phyloP scores from a whole-genome alignment of 1,284 basidiomycete species.

The Ustilago shanxiensis region DNA sequence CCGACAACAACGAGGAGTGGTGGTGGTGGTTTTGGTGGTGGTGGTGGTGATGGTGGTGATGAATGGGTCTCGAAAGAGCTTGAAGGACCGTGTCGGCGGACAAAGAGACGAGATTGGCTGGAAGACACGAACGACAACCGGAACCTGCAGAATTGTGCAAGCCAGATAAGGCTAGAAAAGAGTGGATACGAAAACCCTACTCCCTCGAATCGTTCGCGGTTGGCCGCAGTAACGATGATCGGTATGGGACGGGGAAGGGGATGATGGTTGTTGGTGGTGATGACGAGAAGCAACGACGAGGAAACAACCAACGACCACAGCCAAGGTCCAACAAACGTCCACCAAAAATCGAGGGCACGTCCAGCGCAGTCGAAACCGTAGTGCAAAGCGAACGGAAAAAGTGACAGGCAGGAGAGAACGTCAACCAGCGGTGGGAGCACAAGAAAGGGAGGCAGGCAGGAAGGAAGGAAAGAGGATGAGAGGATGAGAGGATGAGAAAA shows the following conservation, averaged over 20 bases:
- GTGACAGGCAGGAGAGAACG: background rate
- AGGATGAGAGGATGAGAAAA: background rate
- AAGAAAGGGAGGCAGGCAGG: background rate
- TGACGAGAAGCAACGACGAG: conserved; percentile 7
- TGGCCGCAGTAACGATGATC: conserved; percentile 17
- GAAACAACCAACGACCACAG: background rate
- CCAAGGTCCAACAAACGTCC: background rate
- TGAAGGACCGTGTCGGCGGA: background rate
- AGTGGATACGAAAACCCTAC: background rate
- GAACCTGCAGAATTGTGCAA: background rate
- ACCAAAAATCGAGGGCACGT: background rate
- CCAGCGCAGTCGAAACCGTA: conserved; percentile 2
- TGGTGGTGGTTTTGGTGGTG: no score
- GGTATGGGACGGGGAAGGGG: background rate
- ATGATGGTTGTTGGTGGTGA: background rate
- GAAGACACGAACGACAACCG: background rate
- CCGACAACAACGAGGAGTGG: background rate
- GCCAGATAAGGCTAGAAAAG: background rate
- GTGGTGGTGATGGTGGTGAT: background rate
- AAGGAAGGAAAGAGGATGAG: background rate
- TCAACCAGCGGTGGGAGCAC: background rate
- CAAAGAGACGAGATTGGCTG: background rate
- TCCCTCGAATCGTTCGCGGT: conserved; percentile 23
- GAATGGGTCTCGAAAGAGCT: background rate
- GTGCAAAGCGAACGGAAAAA: background rate